Conservation (phyloP, 352 stramenopile genomes). For the Blastocystis hominis region DNA sequence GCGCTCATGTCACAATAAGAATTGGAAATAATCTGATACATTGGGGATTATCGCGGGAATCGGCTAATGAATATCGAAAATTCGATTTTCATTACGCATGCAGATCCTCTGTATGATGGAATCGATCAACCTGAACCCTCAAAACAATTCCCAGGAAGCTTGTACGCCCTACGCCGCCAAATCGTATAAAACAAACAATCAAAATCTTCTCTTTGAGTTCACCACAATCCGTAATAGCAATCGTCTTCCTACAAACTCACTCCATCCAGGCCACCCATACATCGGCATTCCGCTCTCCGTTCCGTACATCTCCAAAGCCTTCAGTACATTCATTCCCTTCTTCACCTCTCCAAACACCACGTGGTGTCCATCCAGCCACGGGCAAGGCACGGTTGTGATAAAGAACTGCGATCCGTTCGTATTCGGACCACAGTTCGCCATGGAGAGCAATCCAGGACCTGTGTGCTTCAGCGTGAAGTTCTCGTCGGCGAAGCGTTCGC, state of each 20-base stretch:
- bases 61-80: not conserved
- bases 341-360: slow-evolving; percentile 87
- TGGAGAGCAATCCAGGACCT: slow-evolving; percentile 71
- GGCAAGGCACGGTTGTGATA: slow-evolving; percentile 81
- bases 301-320: slow-evolving; percentile 63
- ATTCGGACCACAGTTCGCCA: slow-evolving; percentile 72
- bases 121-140: not conserved
- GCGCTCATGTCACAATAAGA: not conserved
- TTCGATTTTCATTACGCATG: not conserved
- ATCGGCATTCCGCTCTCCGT: slow-evolving; percentile 56
- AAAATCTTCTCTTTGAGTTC: slow-evolving; percentile 4
- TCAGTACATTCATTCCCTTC: slow-evolving; percentile 62
- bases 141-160: not conserved
- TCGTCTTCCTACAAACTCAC: not conserved
- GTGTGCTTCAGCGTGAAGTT: slow-evolving; percentile 76
- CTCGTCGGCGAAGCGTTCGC: slow-evolving; percentile 76
- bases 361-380: slow-evolving; percentile 92
- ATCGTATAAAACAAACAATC: not conserved
- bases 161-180: not conserved
- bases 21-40: not conserved
- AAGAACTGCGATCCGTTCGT: slow-evolving; percentile 76
- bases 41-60: not conserved
- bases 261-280: not conserved
- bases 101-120: not conserved
- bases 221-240: slow-evolving; percentile 24